Percentiles rank a stretch among this genome's conserved stretches.
phyloP scores from a whole-genome alignment of 1,139 yeast genomes.

The Chernovozyma aurita region DNA sequence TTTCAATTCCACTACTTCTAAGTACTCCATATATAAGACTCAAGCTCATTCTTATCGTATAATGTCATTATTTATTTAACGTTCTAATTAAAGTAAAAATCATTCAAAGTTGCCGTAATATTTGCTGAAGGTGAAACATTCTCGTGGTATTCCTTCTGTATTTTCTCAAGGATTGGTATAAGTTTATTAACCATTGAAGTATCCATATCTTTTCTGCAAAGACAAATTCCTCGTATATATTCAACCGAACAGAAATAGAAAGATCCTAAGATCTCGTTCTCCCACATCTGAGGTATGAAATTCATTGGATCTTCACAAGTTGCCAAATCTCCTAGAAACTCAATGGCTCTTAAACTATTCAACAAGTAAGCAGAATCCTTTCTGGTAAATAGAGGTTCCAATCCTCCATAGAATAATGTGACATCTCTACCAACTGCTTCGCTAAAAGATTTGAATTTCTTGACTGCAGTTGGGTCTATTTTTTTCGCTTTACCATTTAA shows the following conservation, averaged over 20 bases:
- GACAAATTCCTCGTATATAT: slow-evolving; percentile 52
- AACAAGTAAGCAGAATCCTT: slow-evolving; percentile 49
- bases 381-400: slow-evolving; percentile 47
- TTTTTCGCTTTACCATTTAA: slow-evolving; percentile 49
- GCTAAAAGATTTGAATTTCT: slow-evolving; percentile 36
- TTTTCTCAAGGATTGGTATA: slow-evolving; percentile 25
- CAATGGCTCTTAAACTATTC: slow-evolving; percentile 54
- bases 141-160: slow-evolving; percentile 30
- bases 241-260: slow-evolving; percentile 67
- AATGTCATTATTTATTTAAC: no score
- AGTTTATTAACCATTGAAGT: slow-evolving; percentile 26
- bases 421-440: slow-evolving; percentile 56
- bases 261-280: slow-evolving; percentile 45
- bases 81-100: slow-evolving; percentile 24
- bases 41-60: no score
- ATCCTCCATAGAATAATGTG: slow-evolving; percentile 56
- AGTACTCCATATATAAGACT: no score
- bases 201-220: slow-evolving; percentile 45
- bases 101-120: slow-evolving; percentile 33
- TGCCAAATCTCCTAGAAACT: slow-evolving; percentile 65
- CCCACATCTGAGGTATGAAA: slow-evolving; percentile 56
- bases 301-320: slow-evolving; percentile 48
- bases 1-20: not conserved
- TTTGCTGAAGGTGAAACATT: slow-evolving; percentile 31
- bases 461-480: slow-evolving; percentile 54